phyloP scores from a whole-genome alignment of 139 green algal species.

The Micractinium conductrix region DNA sequence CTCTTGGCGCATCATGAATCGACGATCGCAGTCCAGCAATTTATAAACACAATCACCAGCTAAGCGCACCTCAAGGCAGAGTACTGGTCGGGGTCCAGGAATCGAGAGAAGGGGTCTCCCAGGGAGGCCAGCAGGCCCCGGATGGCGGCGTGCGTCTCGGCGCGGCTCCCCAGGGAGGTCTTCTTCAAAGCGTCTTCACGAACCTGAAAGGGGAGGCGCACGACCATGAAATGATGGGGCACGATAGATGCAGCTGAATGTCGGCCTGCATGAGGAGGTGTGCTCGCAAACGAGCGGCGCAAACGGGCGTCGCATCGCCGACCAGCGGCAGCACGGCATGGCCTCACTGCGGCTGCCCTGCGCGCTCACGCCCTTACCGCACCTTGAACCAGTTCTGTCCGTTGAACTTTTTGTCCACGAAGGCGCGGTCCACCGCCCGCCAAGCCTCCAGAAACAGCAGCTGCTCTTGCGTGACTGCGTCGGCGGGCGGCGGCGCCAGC shows the following conservation, averaged over 20 bases:
- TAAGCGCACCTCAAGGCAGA: conserved; percentile 54
- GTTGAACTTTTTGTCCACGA: conserved; percentile 98
- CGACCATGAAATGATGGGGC: neutral
- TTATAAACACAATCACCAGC: too few species aligned
- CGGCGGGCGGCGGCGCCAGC: conserved; percentile 18
- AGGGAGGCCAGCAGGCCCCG: conserved; percentile 81
- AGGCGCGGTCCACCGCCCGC: conserved; percentile 93
- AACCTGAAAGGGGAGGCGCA: conserved; percentile 43
- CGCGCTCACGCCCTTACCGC: too few species aligned
- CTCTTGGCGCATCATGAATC: too few species aligned
- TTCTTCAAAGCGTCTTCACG: conserved; percentile 77
- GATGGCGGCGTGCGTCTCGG: conserved; percentile 89
- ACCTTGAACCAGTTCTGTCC: conserved; percentile 94
- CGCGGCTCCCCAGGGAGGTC: conserved; percentile 63
- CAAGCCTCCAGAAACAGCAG: conserved; percentile 97
- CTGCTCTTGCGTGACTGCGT: conserved; percentile 90
- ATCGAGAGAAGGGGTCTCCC: conserved; percentile 96
- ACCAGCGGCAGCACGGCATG: too few species aligned
- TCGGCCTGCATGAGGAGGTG: too few species aligned
- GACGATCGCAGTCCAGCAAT: too few species aligned
- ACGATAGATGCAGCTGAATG: too few species aligned
- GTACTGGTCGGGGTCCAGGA: conserved; percentile 87
- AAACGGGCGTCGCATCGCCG: too few species aligned
- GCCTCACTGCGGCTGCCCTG: too few species aligned
- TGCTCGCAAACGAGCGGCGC: too few species aligned